Evolutionary conservation across 768 basidiomycete species (phyloP).

Genomic region (Cytidiella melzeri): DNA sequence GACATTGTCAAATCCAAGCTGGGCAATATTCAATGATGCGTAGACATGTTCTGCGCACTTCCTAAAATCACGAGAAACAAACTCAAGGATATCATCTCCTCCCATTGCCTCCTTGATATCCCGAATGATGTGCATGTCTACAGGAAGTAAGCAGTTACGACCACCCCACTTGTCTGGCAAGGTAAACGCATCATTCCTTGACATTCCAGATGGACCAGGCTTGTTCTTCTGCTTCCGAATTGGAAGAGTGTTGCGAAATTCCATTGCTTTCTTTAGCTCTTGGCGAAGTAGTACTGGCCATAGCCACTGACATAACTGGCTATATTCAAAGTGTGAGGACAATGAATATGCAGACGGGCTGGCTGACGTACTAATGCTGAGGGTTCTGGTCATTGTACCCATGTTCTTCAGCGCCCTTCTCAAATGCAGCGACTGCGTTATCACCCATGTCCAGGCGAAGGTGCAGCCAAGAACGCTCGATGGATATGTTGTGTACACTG

Average conservation of each 20-base stretch:
- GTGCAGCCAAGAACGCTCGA: conserved; percentile 31
- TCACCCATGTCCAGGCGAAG: conserved; percentile 28
- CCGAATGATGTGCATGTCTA: conserved; percentile 20
- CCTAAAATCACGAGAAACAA: conserved; percentile 26
- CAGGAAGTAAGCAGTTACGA: conserved; percentile 22
- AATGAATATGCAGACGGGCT: not conserved
- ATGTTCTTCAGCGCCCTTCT: conserved; percentile 16
- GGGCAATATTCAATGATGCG: conserved; percentile 11
- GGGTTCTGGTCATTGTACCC: conserved; percentile 14
- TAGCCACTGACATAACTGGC: conserved; percentile 21
- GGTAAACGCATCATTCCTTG: conserved; percentile 27
- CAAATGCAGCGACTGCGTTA: conserved; percentile 22
- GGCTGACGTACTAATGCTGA: conserved; percentile 24
- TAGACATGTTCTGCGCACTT: conserved; percentile 16
- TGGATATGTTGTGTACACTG: conserved; percentile 30
- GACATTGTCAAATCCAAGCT: conserved; percentile 21
- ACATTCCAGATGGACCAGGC: conserved; percentile 30
- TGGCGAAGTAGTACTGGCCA: conserved; percentile 18
- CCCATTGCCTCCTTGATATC: conserved; percentile 28
- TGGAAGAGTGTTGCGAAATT: conserved; percentile 21
- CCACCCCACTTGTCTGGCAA: conserved; percentile 23
- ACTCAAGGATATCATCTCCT: conserved; percentile 26
- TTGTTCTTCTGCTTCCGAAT: conserved; percentile 29
- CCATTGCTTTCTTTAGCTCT: conserved; percentile 13
- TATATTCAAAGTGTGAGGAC: not conserved